These are phyloP conservation scores for Trebouxia gelatinosa DNA, from an alignment of 163 green algal species.

Conservation along the genomic window DNA sequence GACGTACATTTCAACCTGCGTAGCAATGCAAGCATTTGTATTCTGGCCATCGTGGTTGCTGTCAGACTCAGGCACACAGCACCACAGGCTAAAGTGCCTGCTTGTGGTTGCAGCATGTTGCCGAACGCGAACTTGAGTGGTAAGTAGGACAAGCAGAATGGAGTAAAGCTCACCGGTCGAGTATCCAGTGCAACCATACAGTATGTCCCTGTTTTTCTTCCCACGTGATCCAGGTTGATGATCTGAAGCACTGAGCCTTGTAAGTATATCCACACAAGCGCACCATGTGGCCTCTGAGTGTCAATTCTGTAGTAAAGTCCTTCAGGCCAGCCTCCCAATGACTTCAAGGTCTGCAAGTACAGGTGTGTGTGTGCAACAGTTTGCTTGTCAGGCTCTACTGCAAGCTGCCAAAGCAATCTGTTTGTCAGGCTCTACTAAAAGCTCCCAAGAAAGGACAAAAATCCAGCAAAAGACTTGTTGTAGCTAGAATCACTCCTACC, in stretches of 20 bases:
- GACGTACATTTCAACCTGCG: background rate
- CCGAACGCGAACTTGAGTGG: background rate
- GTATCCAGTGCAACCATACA: background rate
- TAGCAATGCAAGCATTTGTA: background rate
- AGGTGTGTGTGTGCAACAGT: background rate
- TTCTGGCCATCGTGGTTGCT: background rate
- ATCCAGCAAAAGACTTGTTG: background rate
- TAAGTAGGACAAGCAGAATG: background rate
- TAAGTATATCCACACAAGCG: background rate
- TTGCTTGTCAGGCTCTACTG: background rate
- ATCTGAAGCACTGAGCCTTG: background rate
- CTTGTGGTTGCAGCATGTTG: background rate
- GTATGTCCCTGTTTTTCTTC: background rate
- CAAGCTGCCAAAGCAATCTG: too few relatives aligned
- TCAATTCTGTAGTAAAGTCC: background rate
- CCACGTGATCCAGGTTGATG: background rate
- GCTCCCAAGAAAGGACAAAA: too few relatives aligned
- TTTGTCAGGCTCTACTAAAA: background rate
- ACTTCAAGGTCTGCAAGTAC: background rate
- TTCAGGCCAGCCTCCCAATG: constrained; percentile 1
- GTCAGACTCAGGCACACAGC: background rate
- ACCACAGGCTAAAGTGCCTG: background rate
- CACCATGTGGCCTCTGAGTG: background rate
- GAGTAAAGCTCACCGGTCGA: background rate
- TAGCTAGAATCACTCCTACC: background rate